Percentiles rank a stretch among this genome's conserved stretches.
Evolutionary conservation across 1,139 yeast genomes (phyloP).

Genomic region (Scheffersomyces illinoinensis): DNA sequence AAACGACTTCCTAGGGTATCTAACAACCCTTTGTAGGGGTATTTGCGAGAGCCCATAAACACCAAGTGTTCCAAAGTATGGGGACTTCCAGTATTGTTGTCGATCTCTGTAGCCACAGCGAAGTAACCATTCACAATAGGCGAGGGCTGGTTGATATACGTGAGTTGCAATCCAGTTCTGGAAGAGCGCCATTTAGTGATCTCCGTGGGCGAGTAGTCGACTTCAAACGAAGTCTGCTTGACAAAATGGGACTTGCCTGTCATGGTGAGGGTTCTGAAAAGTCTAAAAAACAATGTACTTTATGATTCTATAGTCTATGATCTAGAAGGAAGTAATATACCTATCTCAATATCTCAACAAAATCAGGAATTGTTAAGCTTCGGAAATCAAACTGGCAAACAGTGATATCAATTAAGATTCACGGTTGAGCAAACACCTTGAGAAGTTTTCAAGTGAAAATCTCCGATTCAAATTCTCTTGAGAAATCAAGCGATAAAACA

Average conservation of each 20-base stretch:
- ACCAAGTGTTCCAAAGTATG: conserved; percentile 94
- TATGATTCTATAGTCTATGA: not conserved
- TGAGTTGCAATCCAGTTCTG: conserved; percentile 81
- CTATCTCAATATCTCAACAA: not conserved
- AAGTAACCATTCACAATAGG: conserved; percentile 93
- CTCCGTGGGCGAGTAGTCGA: conserved; percentile 63
- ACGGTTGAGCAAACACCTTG: not conserved
- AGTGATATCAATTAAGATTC: not conserved
- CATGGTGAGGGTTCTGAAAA: not conserved
- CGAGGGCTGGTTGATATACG: conserved; percentile 75
- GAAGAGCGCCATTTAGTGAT: conserved; percentile 70
- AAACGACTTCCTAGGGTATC: conserved; percentile 86
- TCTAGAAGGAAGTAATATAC: not conserved
- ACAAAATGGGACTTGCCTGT: conserved; percentile 26
- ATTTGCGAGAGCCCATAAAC: conserved; percentile 89
- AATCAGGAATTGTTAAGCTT: not conserved
- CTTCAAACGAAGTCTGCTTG: conserved; percentile 52
- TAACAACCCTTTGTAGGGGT: conserved; percentile 88
- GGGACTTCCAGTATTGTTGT: conserved; percentile 87
- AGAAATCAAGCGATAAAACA: not conserved
- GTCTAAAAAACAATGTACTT: not conserved
- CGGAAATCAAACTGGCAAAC: not conserved
- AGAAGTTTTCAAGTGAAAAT: not conserved
- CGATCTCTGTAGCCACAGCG: conserved; percentile 91
- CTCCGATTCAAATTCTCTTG: not conserved